A percentile compares a stretch with the other conserved stretches of the same genome.
These are phyloP conservation scores for Quercus robur DNA, from an alignment of 306 rosid genomes.

Conservation along the genomic window DNA sequence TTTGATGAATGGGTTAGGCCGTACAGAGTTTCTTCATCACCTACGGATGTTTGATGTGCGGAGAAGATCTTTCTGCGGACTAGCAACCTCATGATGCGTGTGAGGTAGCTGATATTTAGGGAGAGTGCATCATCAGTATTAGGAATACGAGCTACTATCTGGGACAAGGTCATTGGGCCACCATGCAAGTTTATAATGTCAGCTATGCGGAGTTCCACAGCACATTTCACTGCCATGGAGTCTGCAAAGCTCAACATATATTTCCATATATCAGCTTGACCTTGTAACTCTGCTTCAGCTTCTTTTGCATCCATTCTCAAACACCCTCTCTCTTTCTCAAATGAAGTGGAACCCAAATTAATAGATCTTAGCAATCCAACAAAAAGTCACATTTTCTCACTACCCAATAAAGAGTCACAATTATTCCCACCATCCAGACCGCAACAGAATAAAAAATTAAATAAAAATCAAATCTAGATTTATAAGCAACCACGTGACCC, in stretches of 20 bases:
- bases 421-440: too few species aligned
- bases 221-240: slow-evolving; percentile 20
- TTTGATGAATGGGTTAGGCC: slow-evolving; percentile 21
- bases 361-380: too few species aligned
- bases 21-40: slow-evolving; percentile 14
- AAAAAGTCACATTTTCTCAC: too few species aligned
- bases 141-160: slow-evolving; percentile 20
- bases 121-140: background rate
- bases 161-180: slow-evolving; percentile 24
- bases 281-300: background rate
- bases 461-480: too few species aligned
- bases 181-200: background rate
- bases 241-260: slow-evolving; percentile 27
- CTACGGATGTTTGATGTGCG: slow-evolving; percentile 1
- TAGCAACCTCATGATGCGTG: slow-evolving; percentile 31
- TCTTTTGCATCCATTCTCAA: slow-evolving; percentile 16
- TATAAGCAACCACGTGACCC: too few species aligned
- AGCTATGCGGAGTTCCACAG: too few species aligned
- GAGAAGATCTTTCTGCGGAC: slow-evolving; percentile 17
- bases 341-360: background rate
- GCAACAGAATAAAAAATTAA: too few species aligned
- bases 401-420: too few species aligned
- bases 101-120: slow-evolving; percentile 24
- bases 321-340: background rate
- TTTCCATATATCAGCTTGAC: slow-evolving; percentile 26